phyloP scores from a whole-genome alignment of 192 early-diverging fungal genomes.

The Coemansia sp. region DNA sequence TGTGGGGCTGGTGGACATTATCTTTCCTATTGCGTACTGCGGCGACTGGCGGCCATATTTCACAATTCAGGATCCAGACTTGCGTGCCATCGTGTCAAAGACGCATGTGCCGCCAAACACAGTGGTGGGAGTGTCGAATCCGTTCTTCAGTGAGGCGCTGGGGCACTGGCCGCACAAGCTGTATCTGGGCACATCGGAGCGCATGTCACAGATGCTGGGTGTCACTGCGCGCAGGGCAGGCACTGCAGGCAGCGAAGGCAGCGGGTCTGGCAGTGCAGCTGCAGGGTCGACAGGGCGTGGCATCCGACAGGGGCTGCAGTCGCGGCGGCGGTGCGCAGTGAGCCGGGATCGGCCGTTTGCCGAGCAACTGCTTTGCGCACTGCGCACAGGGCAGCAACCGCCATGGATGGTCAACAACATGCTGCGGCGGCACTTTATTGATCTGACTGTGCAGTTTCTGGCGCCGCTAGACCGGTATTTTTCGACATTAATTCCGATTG shows the following conservation, averaged over 20 bases:
- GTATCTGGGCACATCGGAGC: slow-evolving; percentile 53
- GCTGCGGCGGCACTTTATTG: slow-evolving; percentile 87
- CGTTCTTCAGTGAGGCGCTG: slow-evolving; percentile 85
- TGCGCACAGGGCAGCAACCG: slow-evolving; percentile 67
- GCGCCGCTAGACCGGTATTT: slow-evolving; percentile 95
- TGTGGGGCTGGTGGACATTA: slow-evolving; percentile 78
- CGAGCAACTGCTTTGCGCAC: slow-evolving; percentile 70
- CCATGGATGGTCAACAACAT: slow-evolving; percentile 86
- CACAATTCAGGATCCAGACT: slow-evolving; percentile 94
- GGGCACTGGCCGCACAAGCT: slow-evolving; percentile 92
- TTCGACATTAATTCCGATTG: slow-evolving; percentile 76
- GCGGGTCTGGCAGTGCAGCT: slow-evolving; percentile 9
- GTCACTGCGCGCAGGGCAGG: slow-evolving; percentile 16
- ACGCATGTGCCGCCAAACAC: slow-evolving; percentile 71
- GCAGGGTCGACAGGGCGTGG: slow-evolving; percentile 2
- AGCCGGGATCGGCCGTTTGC: slow-evolving; percentile 78
- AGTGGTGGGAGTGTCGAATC: slow-evolving; percentile 94
- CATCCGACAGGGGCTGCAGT: slow-evolving; percentile 39
- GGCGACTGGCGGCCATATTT: slow-evolving; percentile 97
- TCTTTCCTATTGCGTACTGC: slow-evolving; percentile 94
- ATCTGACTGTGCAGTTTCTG: slow-evolving; percentile 89
- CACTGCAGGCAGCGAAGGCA: slow-evolving; percentile 8
- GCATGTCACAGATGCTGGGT: slow-evolving; percentile 50
- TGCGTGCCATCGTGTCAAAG: slow-evolving; percentile 58
- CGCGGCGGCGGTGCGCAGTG: slow-evolving; percentile 72